Percentiles rank a stretch among this genome's conserved stretches.
Evolutionary conservation across 306 rosid species (phyloP).

Genomic region (Cucurbita ficifolia): DNA sequence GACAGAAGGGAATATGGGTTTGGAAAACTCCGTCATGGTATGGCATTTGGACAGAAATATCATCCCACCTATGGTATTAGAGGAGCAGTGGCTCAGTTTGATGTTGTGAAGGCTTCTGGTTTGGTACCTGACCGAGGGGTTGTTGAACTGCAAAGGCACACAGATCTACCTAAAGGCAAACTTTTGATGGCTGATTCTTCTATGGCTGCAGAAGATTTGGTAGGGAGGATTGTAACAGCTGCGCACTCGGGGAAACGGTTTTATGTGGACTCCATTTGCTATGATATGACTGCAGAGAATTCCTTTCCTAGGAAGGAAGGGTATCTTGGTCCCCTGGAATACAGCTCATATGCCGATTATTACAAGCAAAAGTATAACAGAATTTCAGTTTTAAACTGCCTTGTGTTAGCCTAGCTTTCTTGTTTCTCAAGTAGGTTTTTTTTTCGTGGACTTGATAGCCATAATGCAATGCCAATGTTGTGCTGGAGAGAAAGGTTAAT

Average conservation of each 20-base stretch:
- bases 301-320: conserved; percentile 98
- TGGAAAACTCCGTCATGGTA: conserved; percentile 87
- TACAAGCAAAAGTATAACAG: conserved; percentile 83
- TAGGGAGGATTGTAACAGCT: conserved; percentile 87
- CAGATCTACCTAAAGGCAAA: conserved; percentile 33
- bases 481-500: conserved; percentile 47
- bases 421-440: background rate
- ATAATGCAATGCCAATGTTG: conserved; percentile 33
- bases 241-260: conserved; percentile 99
- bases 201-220: conserved; percentile 53
- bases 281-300: conserved; percentile 83
- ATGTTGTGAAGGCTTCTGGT: conserved; percentile 92
- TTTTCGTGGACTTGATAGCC: conserved; percentile 23
- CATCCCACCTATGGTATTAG: conserved; percentile 99
- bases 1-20: conserved; percentile 97
- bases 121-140: conserved; percentile 59
- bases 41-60: conserved; percentile 83
- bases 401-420: conserved; percentile 3
- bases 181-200: conserved; percentile 83
- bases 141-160: conserved; percentile 25
- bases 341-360: conserved; percentile 95
- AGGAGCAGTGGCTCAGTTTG: conserved; percentile 98
- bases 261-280: conserved; percentile 84
- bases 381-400: conserved; percentile 6
- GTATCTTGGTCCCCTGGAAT: conserved; percentile 96